These are phyloP conservation scores for Eimeria brunetti DNA, from an alignment of 169 alveolate genomes.

Conservation along the genomic window DNA sequence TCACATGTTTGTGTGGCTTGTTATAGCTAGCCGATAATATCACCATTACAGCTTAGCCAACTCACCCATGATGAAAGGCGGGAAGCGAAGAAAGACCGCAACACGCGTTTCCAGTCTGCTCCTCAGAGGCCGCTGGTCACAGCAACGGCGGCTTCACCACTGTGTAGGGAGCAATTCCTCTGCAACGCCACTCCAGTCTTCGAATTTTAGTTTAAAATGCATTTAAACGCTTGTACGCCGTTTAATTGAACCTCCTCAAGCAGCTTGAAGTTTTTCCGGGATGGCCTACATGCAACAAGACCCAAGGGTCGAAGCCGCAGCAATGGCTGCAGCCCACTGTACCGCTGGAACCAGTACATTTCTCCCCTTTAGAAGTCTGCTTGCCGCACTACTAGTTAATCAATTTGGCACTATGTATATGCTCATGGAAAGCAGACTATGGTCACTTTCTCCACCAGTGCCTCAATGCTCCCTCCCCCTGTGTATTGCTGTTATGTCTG, in stretches of 20 bases:
- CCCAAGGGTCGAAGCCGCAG: not conserved
- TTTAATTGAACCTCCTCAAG: not conserved
- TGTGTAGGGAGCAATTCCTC: not conserved
- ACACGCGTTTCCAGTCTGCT: not conserved
- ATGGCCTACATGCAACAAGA: not conserved
- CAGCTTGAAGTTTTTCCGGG: not conserved
- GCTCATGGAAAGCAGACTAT: not conserved
- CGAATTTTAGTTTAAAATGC: not conserved
- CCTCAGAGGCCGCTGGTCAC: constrained; percentile 24
- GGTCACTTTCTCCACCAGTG: not conserved
- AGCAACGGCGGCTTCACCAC: not conserved
- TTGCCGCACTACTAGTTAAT: not conserved
- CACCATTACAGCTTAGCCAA: not conserved
- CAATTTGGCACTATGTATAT: not conserved
- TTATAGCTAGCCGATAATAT: not conserved
- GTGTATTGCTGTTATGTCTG: not conserved
- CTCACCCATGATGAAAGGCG: constrained; percentile 14
- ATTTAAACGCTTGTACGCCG: not conserved
- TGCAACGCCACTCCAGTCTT: not conserved
- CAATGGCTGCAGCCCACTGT: constrained; percentile 12
- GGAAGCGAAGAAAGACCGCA: not conserved
- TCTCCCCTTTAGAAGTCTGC: not conserved
- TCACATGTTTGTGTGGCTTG: not conserved
- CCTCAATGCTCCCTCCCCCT: not conserved
- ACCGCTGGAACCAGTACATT: not conserved